These are phyloP conservation scores for Naganishia antarctica DNA, from an alignment of 768 basidiomycete genomes.

Conservation along the genomic window DNA sequence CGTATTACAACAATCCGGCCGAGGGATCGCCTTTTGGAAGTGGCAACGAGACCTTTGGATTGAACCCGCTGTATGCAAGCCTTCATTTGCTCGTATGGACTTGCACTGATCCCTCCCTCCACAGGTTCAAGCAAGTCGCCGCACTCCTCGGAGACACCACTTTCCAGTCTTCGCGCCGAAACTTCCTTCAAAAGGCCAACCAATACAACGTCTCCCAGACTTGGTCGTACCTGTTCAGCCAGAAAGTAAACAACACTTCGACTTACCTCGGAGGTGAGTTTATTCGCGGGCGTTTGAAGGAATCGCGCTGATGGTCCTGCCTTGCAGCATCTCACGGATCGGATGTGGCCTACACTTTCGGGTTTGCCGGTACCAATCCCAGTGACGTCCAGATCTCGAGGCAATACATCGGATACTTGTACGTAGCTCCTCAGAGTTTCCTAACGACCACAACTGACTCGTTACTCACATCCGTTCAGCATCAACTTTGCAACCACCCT, in stretches of 20 bases:
- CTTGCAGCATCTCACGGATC: conserved; percentile 32
- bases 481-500: conserved; percentile 44
- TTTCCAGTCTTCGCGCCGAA: conserved; percentile 41
- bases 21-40: conserved; percentile 41
- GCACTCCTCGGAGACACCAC: conserved; percentile 40
- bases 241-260: conserved; percentile 27
- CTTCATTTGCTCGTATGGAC: background rate
- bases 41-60: conserved; percentile 43
- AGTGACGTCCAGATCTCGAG: conserved; percentile 34
- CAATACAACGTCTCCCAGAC: conserved; percentile 31
- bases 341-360: conserved; percentile 32
- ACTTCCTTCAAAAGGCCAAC: conserved; percentile 36
- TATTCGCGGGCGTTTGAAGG: background rate
- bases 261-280: conserved; percentile 31
- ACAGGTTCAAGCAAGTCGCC: conserved; percentile 37
- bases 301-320: background rate
- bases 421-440: conserved; percentile 34
- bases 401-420: conserved; percentile 43
- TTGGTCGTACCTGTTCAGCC: conserved; percentile 44
- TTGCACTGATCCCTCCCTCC: background rate
- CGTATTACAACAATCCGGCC: conserved; percentile 36
- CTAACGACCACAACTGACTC: background rate
- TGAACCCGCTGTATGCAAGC: conserved; percentile 33
- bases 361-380: conserved; percentile 22
- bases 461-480: conserved; percentile 24